phyloP scores from a whole-genome alignment of 192 early-diverging fungal genomes.

The Coemansia sp. region DNA sequence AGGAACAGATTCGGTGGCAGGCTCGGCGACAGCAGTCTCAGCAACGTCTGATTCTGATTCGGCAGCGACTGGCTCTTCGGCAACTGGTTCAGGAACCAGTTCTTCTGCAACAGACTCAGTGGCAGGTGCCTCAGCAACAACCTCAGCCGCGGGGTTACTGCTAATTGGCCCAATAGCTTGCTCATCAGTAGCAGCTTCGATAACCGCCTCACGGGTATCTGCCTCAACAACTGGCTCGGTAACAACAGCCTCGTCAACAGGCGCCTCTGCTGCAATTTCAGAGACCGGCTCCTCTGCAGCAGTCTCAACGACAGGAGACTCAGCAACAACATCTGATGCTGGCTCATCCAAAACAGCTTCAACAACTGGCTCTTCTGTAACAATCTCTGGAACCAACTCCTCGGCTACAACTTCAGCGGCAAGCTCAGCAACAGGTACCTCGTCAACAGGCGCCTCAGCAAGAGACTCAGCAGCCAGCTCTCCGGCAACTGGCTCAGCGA shows the following conservation, averaged over 20 bases:
- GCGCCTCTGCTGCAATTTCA: slow-evolving; percentile 1
- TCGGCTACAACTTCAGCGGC: not conserved
- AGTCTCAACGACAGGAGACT: not conserved
- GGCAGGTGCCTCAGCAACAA: not conserved
- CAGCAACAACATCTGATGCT: not conserved
- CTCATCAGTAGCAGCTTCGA: not conserved
- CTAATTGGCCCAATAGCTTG: not conserved
- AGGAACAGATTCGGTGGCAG: not conserved
- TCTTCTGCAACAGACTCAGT: not conserved
- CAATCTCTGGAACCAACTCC: slow-evolving; percentile 1
- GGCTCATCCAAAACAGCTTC: slow-evolving; percentile 8
- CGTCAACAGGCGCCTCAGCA: not conserved
- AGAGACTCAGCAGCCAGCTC: not conserved
- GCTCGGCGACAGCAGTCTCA: not conserved
- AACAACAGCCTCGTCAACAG: not conserved
- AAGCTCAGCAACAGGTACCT: not conserved
- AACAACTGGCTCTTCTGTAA: slow-evolving; percentile 9
- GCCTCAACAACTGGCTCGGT: no score
- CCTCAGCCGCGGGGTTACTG: not conserved
- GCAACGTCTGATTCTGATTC: not conserved
- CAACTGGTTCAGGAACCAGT: not conserved
- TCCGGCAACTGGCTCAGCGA: slow-evolving; percentile 7
- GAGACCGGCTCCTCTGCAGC: not conserved
- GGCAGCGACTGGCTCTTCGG: slow-evolving; percentile 4
- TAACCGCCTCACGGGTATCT: not conserved